A percentile compares a stretch with the other conserved stretches of the same genome.
Conservation (phyloP, 73 alveolate genomes). For the Blepharisma stoltei region DNA sequence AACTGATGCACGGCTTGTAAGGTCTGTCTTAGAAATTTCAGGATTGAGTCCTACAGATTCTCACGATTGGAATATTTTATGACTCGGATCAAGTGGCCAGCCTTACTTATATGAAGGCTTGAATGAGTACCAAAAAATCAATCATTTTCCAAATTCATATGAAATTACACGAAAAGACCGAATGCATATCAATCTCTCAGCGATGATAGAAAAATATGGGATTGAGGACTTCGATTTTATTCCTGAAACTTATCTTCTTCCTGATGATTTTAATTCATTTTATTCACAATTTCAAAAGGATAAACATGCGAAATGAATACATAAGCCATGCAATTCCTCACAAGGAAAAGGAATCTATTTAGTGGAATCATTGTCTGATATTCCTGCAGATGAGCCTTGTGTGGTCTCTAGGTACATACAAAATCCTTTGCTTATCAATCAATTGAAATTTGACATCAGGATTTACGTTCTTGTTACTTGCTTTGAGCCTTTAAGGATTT, state of each 20-base stretch:
- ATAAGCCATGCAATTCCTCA: slow-evolving; percentile 73
- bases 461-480: slow-evolving; percentile 77
- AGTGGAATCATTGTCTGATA: slow-evolving; percentile 57
- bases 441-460: slow-evolving; percentile 81
- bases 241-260: slow-evolving; percentile 82
- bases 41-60: slow-evolving; percentile 36
- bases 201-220: slow-evolving; percentile 69
- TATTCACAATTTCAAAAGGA: slow-evolving; percentile 52
- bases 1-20: slow-evolving; percentile 59
- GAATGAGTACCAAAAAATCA: slow-evolving; percentile 72
- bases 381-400: slow-evolving; percentile 66
- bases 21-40: slow-evolving; percentile 45
- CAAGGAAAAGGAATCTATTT: slow-evolving; percentile 84
- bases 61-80: slow-evolving; percentile 67
- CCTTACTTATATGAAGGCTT: slow-evolving; percentile 71
- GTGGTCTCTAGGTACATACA: slow-evolving; percentile 73
- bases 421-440: slow-evolving; percentile 79
- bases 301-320: slow-evolving; percentile 71
- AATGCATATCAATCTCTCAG: slow-evolving; percentile 66
- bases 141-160: slow-evolving; percentile 78
- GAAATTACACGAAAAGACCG: slow-evolving; percentile 84
- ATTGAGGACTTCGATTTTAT: slow-evolving; percentile 58
- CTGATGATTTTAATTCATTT: slow-evolving; percentile 71
- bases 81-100: slow-evolving; percentile 51
- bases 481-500: slow-evolving; percentile 72